Base-by-base conservation (phyloP, 2,329 filamentous ascomycete species). In the Plectosphaerella cucumerina region DNA sequence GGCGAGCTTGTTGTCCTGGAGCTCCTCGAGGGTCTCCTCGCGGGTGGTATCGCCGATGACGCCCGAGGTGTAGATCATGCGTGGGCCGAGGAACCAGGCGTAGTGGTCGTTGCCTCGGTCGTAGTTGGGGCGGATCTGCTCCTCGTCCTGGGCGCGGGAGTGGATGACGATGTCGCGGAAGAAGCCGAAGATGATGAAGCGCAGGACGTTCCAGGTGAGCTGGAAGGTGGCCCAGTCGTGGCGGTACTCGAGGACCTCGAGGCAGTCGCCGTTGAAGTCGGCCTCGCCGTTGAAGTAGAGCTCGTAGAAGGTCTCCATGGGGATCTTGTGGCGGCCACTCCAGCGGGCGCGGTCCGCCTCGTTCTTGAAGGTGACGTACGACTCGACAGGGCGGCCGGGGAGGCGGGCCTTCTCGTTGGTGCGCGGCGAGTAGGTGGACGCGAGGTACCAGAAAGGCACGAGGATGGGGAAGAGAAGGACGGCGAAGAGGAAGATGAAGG, bases 41-140 rank as follows among this genome's bases (percentile, higher is more conserved):
- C 79, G 81, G 71, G 86, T 85, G 69, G 89, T 82, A 70, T 97
- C 91, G 55, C 88, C 87, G 67, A 99, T 95, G 63, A 99, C 78
- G 63, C 94, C 94, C 47, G 90, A 95, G 48, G 94, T 99, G 78
- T 97, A 97, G 73, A 97, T 90, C 94, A 97, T 99, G 66, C 93
- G 92, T 53, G 93, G 93, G 55, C 94, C 94, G 57, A 97, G 83
- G 81, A 97, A 97, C 91, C 92, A 99, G 69, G 84, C 87, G 78
- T 99, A 99, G 76, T 97, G 96, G 73, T 97, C 94, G 69, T 99
- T 91, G 66, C 94, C 94, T 58, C 91, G 87, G 80, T 97, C 94
- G 73, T 99, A 99, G 77, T 97, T 91, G 70, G 92, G 90, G 67
- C 92, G 90, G 51, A 97, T 92, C 75, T 97, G 94, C 72, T 97